phyloP scores from a whole-genome alignment of 345 rosid genomes.

The Anastatica hierochuntica region DNA sequence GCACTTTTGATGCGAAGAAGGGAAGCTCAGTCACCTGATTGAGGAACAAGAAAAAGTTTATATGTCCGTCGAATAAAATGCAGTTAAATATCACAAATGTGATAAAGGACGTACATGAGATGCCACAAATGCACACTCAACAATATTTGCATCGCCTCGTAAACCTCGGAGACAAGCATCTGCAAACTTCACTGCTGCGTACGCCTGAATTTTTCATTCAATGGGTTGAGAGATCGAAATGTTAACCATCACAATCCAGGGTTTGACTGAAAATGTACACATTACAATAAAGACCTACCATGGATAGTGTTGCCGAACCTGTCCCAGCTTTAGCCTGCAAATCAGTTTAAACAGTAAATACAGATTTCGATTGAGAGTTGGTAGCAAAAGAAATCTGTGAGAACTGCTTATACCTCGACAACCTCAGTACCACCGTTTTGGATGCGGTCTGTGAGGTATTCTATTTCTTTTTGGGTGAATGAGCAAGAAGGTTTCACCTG shows the following conservation, averaged over 20 bases:
- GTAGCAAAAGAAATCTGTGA: neutral
- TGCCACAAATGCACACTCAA: constrained; percentile 75
- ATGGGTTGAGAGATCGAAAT: neutral
- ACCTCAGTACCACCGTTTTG: constrained; percentile 99
- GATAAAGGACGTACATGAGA: constrained; percentile 40
- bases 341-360: neutral
- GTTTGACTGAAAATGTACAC: neutral
- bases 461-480: constrained; percentile 69
- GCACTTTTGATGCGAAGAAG: constrained; percentile 83
- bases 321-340: constrained; percentile 96
- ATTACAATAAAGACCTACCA: constrained; percentile 40
- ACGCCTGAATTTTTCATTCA: constrained; percentile 51
- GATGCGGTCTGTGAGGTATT: constrained; percentile 77
- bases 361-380: neutral
- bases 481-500: constrained; percentile 84
- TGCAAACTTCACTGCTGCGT: constrained; percentile 96
- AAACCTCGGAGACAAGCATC: constrained; percentile 80
- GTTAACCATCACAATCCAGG: neutral
- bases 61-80: neutral
- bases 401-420: constrained; percentile 49
- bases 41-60: neutral
- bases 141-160: constrained; percentile 68
- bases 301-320: constrained; percentile 93
- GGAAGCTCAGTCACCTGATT: constrained; percentile 91
- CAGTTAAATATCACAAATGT: neutral